These are phyloP conservation scores for Zygosaccharomyces siamensis DNA, from an alignment of 805 yeast genomes.

Conservation along the genomic window DNA sequence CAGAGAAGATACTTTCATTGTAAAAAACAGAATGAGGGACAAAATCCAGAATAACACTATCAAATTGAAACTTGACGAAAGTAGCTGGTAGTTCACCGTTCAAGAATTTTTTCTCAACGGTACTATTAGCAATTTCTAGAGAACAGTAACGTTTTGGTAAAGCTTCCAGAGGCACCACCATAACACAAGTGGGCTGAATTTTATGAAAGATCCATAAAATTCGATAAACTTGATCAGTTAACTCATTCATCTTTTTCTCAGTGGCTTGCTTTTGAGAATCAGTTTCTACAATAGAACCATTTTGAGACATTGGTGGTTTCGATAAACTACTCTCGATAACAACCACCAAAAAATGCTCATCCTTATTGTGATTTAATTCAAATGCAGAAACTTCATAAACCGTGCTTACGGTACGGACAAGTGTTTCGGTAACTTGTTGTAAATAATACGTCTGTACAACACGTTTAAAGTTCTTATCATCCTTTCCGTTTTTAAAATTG, in stretches of 20 bases:
- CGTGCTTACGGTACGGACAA: conserved; percentile 74
- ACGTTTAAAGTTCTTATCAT: conserved; percentile 13
- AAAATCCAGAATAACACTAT: conserved; percentile 34
- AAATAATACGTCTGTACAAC: conserved; percentile 57
- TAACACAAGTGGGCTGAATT: conserved; percentile 73
- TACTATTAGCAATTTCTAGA: conserved; percentile 85
- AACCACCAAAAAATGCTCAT: conserved; percentile 78
- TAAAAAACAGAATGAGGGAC: conserved; percentile 33
- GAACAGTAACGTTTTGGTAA: conserved; percentile 74
- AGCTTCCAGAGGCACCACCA: conserved; percentile 73
- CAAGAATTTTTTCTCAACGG: conserved; percentile 69
- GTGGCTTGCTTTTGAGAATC: conserved; percentile 17
- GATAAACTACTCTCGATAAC: conserved; percentile 71
- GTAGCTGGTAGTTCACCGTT: conserved; percentile 77
- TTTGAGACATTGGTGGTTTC: conserved; percentile 10
- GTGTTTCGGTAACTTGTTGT: conserved; percentile 77
- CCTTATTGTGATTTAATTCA: conserved; percentile 45
- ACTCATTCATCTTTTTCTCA: conserved; percentile 30
- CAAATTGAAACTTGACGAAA: conserved; percentile 64
- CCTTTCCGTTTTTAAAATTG: background rate
- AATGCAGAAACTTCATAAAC: conserved; percentile 89
- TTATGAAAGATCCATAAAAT: conserved; percentile 51
- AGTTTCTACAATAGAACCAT: conserved; percentile 6
- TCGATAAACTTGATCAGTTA: conserved; percentile 34
- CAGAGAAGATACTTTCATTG: conserved; percentile 35